These are phyloP conservation scores for Xylaria longipes DNA, from an alignment of 495 filamentous ascomycete genomes.

Conservation along the genomic window DNA sequence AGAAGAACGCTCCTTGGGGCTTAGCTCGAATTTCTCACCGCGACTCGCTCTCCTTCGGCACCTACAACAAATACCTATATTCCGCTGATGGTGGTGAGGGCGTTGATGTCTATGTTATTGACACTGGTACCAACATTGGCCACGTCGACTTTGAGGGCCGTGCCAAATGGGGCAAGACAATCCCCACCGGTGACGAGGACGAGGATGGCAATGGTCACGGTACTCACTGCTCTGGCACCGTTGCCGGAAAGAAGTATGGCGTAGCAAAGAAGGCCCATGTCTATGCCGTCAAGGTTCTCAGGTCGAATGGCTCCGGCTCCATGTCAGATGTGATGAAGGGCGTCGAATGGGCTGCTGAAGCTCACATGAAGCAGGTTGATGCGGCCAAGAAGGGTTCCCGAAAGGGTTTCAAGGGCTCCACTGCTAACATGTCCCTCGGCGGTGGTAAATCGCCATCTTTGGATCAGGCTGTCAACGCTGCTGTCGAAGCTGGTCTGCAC, in stretches of 20 bases:
- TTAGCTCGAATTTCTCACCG: conserved; percentile 97
- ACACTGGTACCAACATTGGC: conserved; percentile 91
- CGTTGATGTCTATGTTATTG: conserved; percentile 98
- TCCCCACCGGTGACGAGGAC: conserved; percentile 83
- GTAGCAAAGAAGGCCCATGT: conserved; percentile 98
- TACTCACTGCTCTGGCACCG: conserved; percentile 98
- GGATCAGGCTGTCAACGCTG: conserved; percentile 92
- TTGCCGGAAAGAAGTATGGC: conserved; percentile 98
- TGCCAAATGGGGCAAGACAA: conserved; percentile 95
- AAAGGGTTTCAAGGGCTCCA: conserved; percentile 97
- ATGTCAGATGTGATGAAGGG: conserved; percentile 99
- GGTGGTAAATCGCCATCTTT: conserved; percentile 92
- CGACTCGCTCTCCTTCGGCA: conserved; percentile 80
- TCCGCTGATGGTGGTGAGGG: conserved; percentile 91
- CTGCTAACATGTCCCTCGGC: conserved; percentile 98
- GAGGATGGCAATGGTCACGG: conserved; percentile 98
- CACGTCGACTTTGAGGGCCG: conserved; percentile 98
- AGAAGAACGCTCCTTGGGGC: conserved; percentile 97
- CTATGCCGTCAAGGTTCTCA: conserved; percentile 96
- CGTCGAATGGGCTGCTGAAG: conserved; percentile 90
- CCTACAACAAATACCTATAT: conserved; percentile 98
- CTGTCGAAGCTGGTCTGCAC: conserved; percentile 87
- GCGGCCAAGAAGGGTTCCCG: conserved; percentile 80
- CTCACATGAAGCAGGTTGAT: conserved; percentile 75
- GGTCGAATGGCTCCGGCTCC: conserved; percentile 94